phyloP scores from a whole-genome alignment of 2,329 filamentous ascomycete genomes.

The Microcyclosporella mali region DNA sequence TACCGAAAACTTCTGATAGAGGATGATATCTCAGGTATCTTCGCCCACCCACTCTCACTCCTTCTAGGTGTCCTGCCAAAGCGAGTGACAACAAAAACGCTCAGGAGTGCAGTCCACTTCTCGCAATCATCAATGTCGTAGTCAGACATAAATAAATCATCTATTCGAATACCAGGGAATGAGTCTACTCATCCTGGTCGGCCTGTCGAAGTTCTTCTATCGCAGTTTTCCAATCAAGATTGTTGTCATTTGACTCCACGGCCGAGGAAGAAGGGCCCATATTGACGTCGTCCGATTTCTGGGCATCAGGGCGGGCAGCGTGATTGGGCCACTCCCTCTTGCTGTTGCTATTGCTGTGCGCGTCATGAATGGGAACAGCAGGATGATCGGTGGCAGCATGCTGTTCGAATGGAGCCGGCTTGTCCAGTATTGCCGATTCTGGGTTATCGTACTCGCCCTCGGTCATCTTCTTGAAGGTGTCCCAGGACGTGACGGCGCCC shows the following conservation, averaged over 20 bases:
- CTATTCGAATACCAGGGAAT: neutral
- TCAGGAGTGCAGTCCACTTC: neutral
- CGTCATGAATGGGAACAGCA: conserved; percentile 12
- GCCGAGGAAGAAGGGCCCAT: conserved; percentile 2
- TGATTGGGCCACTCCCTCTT: neutral
- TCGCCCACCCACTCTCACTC: no score
- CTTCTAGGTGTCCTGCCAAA: no score
- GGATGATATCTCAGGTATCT: no score
- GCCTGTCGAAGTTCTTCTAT: conserved; percentile 3
- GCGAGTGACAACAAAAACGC: neutral
- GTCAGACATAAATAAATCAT: neutral
- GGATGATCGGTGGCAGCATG: conserved; percentile 12
- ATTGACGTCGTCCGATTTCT: conserved; percentile 11
- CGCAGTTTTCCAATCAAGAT: neutral
- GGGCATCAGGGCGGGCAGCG: neutral
- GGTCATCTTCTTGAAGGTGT: conserved; percentile 64
- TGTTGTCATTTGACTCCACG: neutral
- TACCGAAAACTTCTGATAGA: no score
- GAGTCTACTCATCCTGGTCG: neutral
- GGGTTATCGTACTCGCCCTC: conserved; percentile 16
- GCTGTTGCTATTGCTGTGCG: conserved; percentile 1
- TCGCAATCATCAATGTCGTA: no score
- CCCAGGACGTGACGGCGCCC: conserved; percentile 79
- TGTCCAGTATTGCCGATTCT: neutral
- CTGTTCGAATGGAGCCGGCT: conserved; percentile 4